Percentiles rank a stretch among this genome's conserved stretches.
phyloP scores from a whole-genome alignment of 2,329 filamentous ascomycete species.

The Epichloe sibirici region DNA sequence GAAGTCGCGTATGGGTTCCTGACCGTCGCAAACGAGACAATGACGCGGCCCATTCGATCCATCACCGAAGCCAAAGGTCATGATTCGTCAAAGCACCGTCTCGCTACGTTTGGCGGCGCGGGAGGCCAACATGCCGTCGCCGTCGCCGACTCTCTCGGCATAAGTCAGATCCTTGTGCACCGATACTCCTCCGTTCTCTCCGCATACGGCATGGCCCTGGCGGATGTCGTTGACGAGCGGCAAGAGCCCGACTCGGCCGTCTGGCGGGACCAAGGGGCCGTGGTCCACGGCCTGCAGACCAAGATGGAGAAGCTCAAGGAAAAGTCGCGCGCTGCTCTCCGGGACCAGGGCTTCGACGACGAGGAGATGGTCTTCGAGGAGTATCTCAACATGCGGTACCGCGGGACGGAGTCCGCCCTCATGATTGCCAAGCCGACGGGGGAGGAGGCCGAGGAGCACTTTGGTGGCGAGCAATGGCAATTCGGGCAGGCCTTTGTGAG shows the following conservation, averaged over 20 bases:
- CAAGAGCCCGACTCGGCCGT: slow-evolving; percentile 62
- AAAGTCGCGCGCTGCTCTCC: slow-evolving; percentile 56
- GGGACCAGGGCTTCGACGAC: slow-evolving; percentile 67
- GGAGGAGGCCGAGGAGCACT: slow-evolving; percentile 47
- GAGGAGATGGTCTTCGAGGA: slow-evolving; percentile 73
- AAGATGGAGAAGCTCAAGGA: slow-evolving; percentile 72
- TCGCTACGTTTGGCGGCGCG: slow-evolving; percentile 25
- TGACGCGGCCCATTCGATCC: slow-evolving; percentile 23
- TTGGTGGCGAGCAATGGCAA: slow-evolving; percentile 58
- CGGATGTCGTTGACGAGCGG: slow-evolving; percentile 46
- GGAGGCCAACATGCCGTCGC: slow-evolving; percentile 33
- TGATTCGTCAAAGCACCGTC: slow-evolving; percentile 22
- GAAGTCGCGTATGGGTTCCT: slow-evolving; percentile 26
- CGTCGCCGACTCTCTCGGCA: slow-evolving; percentile 30
- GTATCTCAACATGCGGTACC: slow-evolving; percentile 88
- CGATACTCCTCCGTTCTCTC: slow-evolving; percentile 33
- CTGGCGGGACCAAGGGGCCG: slow-evolving; percentile 46
- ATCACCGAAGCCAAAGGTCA: slow-evolving; percentile 24
- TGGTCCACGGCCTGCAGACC: slow-evolving; percentile 48
- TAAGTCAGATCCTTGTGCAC: slow-evolving; percentile 30
- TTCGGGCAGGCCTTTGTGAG: slow-evolving; percentile 76
- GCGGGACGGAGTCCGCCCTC: slow-evolving; percentile 79
- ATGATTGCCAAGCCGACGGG: slow-evolving; percentile 72
- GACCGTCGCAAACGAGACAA: slow-evolving; percentile 24
- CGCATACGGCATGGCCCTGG: slow-evolving; percentile 33